phyloP scores from a whole-genome alignment of 805 yeast species.

The Candida incommunis region DNA sequence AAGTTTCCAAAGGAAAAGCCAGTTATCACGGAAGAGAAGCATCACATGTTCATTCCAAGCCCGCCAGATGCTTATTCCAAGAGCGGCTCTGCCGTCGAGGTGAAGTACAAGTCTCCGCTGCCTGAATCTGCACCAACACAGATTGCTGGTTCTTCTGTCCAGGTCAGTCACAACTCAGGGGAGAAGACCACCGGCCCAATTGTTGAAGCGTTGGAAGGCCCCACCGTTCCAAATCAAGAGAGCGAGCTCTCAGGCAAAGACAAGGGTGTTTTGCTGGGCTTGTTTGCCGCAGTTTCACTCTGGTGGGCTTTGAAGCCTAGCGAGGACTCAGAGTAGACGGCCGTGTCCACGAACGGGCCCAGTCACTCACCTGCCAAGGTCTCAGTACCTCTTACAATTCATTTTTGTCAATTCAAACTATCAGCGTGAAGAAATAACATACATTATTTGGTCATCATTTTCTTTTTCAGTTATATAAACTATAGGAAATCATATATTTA shows the following conservation, averaged over 20 bases:
- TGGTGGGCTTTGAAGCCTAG: conserved; percentile 18
- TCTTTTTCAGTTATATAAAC: too few relatives aligned
- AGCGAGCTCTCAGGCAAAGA: conserved; percentile 14
- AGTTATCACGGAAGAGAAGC: conserved; percentile 1
- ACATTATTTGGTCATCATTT: too few relatives aligned
- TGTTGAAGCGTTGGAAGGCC: conserved; percentile 13
- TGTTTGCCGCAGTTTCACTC: conserved; percentile 20
- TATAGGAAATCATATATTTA: too few relatives aligned
- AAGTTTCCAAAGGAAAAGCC: conserved; percentile 15
- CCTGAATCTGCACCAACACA: not conserved
- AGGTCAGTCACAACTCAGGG: conserved; percentile 2
- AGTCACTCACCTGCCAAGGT: too few relatives aligned
- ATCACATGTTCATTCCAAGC: conserved; percentile 17
- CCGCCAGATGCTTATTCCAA: conserved; percentile 14
- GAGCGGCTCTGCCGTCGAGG: conserved; percentile 6
- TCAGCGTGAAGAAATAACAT: too few relatives aligned
- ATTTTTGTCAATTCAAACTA: too few relatives aligned
- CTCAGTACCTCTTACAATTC: too few relatives aligned
- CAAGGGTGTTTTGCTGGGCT: conserved; percentile 18
- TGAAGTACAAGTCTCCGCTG: conserved; percentile 3
- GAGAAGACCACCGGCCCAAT: conserved; percentile 8
- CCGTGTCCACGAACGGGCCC: too few relatives aligned
- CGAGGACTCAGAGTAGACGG: too few relatives aligned
- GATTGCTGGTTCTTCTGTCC: not conserved
- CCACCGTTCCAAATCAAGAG: conserved; percentile 4